Evolutionary conservation across 768 basidiomycete genomes (phyloP).

Genomic region (Mycena chlorophos): DNA sequence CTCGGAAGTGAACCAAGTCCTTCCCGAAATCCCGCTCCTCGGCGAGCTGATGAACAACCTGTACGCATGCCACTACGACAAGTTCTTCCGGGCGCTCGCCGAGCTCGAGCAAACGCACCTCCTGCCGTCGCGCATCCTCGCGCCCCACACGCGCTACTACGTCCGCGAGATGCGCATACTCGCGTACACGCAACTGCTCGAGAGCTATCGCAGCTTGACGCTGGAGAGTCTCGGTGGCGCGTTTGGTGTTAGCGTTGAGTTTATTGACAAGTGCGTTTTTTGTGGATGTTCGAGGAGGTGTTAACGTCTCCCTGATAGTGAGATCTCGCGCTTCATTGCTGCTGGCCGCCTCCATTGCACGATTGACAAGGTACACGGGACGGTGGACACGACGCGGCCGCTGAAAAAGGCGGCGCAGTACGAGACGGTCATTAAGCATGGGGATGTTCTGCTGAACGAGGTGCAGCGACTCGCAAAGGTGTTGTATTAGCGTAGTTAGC

Average conservation of each 20-base stretch:
- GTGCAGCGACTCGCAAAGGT: slow-evolving; percentile 90
- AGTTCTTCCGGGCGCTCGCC: slow-evolving; percentile 89
- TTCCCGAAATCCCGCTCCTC: slow-evolving; percentile 81
- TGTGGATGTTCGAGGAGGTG: background rate
- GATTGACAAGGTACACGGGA: slow-evolving; percentile 93
- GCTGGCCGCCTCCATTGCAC: slow-evolving; percentile 80
- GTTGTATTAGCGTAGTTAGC: slow-evolving; percentile 45
- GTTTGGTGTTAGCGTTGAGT: slow-evolving; percentile 87
- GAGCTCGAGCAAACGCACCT: slow-evolving; percentile 87
- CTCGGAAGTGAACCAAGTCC: slow-evolving; percentile 83
- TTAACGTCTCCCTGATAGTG: slow-evolving; percentile 44
- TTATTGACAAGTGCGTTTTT: slow-evolving; percentile 75
- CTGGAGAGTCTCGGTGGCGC: slow-evolving; percentile 81
- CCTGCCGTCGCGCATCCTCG: slow-evolving; percentile 82
- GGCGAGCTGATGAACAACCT: slow-evolving; percentile 83
- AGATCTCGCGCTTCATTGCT: slow-evolving; percentile 90
- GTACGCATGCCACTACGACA: slow-evolving; percentile 92
- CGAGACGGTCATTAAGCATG: slow-evolving; percentile 90
- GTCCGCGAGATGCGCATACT: slow-evolving; percentile 95
- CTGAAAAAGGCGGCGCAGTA: slow-evolving; percentile 78
- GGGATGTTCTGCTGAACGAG: slow-evolving; percentile 84
- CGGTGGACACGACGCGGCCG: slow-evolving; percentile 86
- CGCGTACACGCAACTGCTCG: slow-evolving; percentile 89
- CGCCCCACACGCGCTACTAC: slow-evolving; percentile 86
- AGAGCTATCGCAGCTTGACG: slow-evolving; percentile 87